Evolutionary conservation across 2,329 filamentous ascomycete species (phyloP).

Genomic region (Lomentospora prolificans): DNA sequence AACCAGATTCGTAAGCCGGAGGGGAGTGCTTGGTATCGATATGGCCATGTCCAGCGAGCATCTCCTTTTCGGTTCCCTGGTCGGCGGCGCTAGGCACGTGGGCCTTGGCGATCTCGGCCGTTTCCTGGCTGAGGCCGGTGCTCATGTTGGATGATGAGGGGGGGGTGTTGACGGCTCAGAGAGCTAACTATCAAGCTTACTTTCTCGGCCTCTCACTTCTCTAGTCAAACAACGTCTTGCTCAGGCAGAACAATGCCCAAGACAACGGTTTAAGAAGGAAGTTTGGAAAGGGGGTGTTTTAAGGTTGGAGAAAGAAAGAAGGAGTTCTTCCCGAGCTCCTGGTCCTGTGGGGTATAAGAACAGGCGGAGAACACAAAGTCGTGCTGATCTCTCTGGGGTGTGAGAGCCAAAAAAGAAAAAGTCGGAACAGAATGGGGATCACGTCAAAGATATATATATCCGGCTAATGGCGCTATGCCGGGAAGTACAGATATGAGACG

Average conservation of each 20-base stretch:
- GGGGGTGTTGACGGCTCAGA: not conserved
- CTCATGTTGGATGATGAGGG: constrained; percentile 12
- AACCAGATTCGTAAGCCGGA: constrained; percentile 16
- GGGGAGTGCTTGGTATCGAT: constrained; percentile 17
- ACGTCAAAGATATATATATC: constrained; percentile 1
- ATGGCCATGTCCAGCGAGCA: constrained; percentile 16
- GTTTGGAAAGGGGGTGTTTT: not conserved
- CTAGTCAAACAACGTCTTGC: too few species aligned
- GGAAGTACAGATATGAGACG: not conserved
- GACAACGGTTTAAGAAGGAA: not conserved
- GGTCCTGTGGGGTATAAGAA: constrained; percentile 1
- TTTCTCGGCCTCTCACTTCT: too few species aligned
- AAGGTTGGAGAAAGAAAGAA: not conserved
- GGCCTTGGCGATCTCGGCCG: constrained; percentile 15
- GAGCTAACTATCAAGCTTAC: too few species aligned
- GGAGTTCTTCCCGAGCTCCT: not conserved
- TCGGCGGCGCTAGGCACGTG: constrained; percentile 11
- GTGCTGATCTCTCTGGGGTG: not conserved
- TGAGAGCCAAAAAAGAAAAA: not conserved
- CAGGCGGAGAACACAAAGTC: not conserved
- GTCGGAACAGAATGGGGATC: not conserved
- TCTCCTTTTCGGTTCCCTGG: constrained; percentile 15
- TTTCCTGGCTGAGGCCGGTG: constrained; percentile 12
- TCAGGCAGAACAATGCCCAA: too few species aligned
- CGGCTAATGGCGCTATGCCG: constrained; percentile 1